Base-by-base conservation (phyloP, 176 grass and related monocot species). In the Thinopyrum elongatum region DNA sequence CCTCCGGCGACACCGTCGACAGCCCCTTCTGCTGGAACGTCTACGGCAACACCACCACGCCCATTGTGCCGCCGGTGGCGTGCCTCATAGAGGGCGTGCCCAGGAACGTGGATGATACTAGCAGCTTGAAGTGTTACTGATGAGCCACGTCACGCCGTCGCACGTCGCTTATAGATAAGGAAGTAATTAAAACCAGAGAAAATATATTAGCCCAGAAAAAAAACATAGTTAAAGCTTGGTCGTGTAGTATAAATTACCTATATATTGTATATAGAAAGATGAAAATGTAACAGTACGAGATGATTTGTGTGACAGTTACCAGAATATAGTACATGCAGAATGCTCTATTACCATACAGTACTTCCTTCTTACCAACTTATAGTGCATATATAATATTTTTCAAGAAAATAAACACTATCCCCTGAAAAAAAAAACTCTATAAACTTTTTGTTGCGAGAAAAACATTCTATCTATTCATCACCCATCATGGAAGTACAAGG, bases 1-100 rank as follows among this genome's bases (percentile, higher is more conserved):
- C 94, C 8, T 25, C 85, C 31, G 90, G 90, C 1, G 49, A 79
- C 8, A 75, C 86, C 13, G 60, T 92, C 33, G 82, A 81, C 26
- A 79, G 89, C 17, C 88, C 96, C 0, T 98, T 98, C 89, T 98
- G 96, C 80, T 98, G 96, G 96, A 98, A 94, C 39, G 89, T 89
- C 2, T 98, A 98, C 46, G 96, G 96, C 13, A 83, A 10, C 29
- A 39, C 86, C 5, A 51, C 72, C 33, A 82, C 91, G 64, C 89
- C 89, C 65, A 98, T 86, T 1, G 89, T 95, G 63, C 96, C 96
- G 53, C 96, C 96, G 6, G 59, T 94, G 25, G 22, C 34, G 9
- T 98, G 95, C 87, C 87, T 98, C 78, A 65, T 82, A 29, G 82
- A 81, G 1, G 97, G 97, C 68, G 57, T 80, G 57, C 97, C 97